These are phyloP conservation scores for Pistacia integerrima DNA, from an alignment of 345 rosid genomes.

Conservation along the genomic window DNA sequence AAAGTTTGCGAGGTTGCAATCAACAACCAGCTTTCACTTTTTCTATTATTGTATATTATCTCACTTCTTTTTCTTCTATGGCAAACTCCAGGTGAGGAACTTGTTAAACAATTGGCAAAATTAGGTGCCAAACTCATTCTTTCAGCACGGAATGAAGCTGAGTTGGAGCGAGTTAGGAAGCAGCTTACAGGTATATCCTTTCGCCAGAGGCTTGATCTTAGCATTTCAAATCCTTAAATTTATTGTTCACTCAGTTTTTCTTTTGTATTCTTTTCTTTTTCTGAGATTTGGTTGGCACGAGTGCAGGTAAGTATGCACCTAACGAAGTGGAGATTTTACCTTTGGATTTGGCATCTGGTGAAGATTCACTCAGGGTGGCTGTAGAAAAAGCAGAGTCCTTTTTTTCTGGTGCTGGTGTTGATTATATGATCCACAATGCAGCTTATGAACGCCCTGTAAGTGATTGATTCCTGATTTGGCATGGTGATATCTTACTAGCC, in stretches of 20 bases:
- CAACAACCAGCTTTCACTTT: not conserved
- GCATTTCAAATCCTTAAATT: not conserved
- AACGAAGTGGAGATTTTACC: conserved; percentile 72
- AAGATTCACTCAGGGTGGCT: conserved; percentile 62
- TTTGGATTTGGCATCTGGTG: conserved; percentile 83
- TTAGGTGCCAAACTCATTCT: conserved; percentile 93
- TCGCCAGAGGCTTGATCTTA: conserved; percentile 1
- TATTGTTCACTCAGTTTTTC: not conserved
- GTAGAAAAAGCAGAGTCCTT: conserved; percentile 73
- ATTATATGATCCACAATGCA: conserved; percentile 89
- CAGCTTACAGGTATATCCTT: conserved; percentile 65
- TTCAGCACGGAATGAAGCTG: conserved; percentile 78
- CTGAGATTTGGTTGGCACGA: conserved; percentile 12
- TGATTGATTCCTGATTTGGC: conserved; percentile 18
- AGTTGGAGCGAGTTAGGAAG: conserved; percentile 68
- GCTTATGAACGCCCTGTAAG: conserved; percentile 96
- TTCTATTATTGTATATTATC: not conserved
- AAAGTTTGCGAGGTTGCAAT: not conserved
- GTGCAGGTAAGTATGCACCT: conserved; percentile 80
- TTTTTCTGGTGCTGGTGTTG: conserved; percentile 70
- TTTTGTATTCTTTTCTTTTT: not conserved
- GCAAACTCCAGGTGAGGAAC: conserved; percentile 64
- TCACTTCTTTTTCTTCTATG: conserved; percentile 10
- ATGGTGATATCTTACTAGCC: not conserved
- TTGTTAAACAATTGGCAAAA: conserved; percentile 80